These are phyloP conservation scores for Solanum stenotomum DNA, from an alignment of 257 asterid species.

Conservation along the genomic window DNA sequence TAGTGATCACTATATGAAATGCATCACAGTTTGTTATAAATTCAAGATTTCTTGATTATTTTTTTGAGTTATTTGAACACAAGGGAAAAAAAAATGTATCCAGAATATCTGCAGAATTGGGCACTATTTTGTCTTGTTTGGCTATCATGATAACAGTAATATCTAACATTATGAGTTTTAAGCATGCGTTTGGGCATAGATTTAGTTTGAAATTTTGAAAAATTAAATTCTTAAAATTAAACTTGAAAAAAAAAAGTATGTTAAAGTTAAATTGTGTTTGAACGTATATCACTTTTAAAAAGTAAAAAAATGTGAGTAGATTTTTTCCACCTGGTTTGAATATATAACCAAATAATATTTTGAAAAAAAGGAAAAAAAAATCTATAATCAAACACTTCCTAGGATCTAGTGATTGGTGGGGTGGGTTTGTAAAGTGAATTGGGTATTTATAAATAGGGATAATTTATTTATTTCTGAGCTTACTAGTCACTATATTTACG, in stretches of 20 bases:
- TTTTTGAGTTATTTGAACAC: neutral
- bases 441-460: neutral
- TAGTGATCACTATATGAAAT: neutral
- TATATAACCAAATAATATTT: neutral
- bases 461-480: too few species aligned
- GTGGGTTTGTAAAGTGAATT: neutral
- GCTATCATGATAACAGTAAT: neutral
- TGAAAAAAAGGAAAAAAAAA: neutral
- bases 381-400: neutral
- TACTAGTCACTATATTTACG: fast-evolving
- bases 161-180: neutral
- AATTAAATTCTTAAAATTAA: neutral
- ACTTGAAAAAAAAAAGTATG: neutral
- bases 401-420: neutral
- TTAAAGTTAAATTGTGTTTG: neutral
- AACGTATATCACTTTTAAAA: neutral
- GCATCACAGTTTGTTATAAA: neutral
- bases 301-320: neutral
- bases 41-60: neutral
- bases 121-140: neutral
- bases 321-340: neutral
- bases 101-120: neutral
- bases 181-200: neutral
- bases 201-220: neutral
- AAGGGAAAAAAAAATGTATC: neutral